Base-by-base conservation (phyloP, 108 stramenopile genomes). In the Stephanodiscus triporus region DNA sequence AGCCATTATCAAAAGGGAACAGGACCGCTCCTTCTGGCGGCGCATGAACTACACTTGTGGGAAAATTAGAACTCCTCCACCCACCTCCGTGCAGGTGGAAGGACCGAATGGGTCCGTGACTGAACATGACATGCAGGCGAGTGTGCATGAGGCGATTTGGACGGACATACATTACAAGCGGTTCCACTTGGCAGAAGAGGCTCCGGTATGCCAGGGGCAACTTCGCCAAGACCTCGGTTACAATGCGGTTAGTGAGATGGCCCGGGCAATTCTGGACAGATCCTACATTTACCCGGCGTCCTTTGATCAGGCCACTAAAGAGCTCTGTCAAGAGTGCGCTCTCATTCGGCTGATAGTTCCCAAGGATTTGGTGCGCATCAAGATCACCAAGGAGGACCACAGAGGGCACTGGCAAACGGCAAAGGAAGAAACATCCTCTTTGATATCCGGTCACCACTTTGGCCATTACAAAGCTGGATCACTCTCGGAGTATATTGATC, bases 1-100 rank as follows among this genome's bases (percentile, higher is more conserved):
- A 5, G 54, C 38, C 6, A 56, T 75, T 1, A 61, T 76, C 4
- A 29, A 42, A 19, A 19, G 67, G 0, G 75, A 76, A 24, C n/a
- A 38, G 48, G 54, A 77, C n/a, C n/a, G 76, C 9, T 2, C 24
- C 4, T 76, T 61, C 47, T 76, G 66, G 66, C 3, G 67, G 32
- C 5, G 47, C 2, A 23, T 76, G 2, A 68, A 62, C 23, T 68
- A 53, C 32, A 7, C 60, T 0, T 45, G 53, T 0, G 49, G 34
- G n/a, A 62, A 61, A 9, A 38, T 10, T 16, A 26, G 6, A n/a
- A 50, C 50, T 0, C 6, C 47, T 2, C 62, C 60, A 7, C 48
- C 68, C 2, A 27, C 34, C 0, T 27, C 49, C 5, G 75, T 68
- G 0, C 75, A 76, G 38, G 58, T 22, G 11, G 59, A 61, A 7